These are phyloP conservation scores for Sarocladiaceae sp. DNA, from an alignment of 2,329 filamentous ascomycete genomes.

Conservation along the genomic window DNA sequence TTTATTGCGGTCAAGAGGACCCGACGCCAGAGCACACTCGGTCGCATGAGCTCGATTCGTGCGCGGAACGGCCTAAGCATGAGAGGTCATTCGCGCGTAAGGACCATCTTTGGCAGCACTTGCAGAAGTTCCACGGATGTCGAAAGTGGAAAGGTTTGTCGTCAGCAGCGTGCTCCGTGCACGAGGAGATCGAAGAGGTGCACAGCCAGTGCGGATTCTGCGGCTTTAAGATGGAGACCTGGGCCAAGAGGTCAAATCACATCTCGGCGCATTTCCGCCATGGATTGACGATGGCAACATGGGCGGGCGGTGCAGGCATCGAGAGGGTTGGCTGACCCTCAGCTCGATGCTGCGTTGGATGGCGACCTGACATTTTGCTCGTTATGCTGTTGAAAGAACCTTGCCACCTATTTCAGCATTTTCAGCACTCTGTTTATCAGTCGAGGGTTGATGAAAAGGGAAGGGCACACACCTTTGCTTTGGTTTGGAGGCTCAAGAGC, in stretches of 20 bases:
- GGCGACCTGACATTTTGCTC: too few relatives aligned
- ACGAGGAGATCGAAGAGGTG: slow-evolving; percentile 21
- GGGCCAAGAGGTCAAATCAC: slow-evolving; percentile 23
- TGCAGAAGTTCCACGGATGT: slow-evolving; percentile 36
- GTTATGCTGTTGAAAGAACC: too few relatives aligned
- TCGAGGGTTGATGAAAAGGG: too few relatives aligned
- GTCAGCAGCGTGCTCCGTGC: slow-evolving; percentile 28
- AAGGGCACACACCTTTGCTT: too few relatives aligned
- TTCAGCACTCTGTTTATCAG: too few relatives aligned
- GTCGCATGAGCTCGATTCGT: slow-evolving; percentile 38
- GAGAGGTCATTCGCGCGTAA: slow-evolving; percentile 38
- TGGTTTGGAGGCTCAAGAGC: too few relatives aligned
- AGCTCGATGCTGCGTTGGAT: too few relatives aligned
- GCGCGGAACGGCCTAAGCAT: slow-evolving; percentile 37
- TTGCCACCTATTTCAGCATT: too few relatives aligned
- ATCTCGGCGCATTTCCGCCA: slow-evolving; percentile 22
- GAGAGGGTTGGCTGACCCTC: neutral
- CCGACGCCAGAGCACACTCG: slow-evolving; percentile 29
- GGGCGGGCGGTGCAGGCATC: slow-evolving; percentile 5
- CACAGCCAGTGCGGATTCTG: slow-evolving; percentile 25
- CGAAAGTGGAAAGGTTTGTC: slow-evolving; percentile 44
- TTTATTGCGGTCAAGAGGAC: slow-evolving; percentile 29
- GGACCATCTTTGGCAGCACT: slow-evolving; percentile 34
- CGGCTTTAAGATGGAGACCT: slow-evolving; percentile 17
- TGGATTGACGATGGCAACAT: slow-evolving; percentile 21